Evolutionary conservation across 768 basidiomycete genomes (phyloP), one percentile per base, ranked within the genome.

Genomic region (Trametes cinnabarina): DNA sequence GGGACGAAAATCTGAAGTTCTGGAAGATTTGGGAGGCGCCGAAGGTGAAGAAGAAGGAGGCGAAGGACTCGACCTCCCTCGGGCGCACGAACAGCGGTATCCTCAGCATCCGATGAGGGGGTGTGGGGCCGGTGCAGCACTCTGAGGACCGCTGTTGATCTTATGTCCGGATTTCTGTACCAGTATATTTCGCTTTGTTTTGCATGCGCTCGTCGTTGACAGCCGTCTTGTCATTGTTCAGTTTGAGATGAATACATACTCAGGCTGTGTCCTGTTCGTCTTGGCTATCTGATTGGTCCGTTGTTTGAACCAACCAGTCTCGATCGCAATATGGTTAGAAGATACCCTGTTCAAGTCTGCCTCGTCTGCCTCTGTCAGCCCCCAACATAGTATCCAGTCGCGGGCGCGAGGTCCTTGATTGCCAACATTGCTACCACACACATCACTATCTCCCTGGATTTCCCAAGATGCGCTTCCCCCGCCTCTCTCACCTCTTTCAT

Each of bases 1-100:
- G 90, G 0, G 97, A 98, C 68, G 96, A 98, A 78, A 95, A 95
- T 67, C 77, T 98, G 66, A 98, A 98, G 77, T 96, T 96, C 74
- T 96, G 94, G 94, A 83, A 85, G 57, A 80, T 92, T 37, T 92
- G 90, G 90, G 90, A 91, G 47, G 71, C 79, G 40, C 77, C 74
- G 9, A 75, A 73, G 62, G 76, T 68, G 66, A 86, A 81, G 75
- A 84, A 82, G 74, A 77, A 78, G 41, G 74, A 76, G 40, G 72
- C 69, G 28, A 70, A 63, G 67, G 72, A 71, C 17, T 75, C 75
- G 19, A 46, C 61, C 20, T 32, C 55, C 39, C 61, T 57, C 66
- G 63, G 62, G 55, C 66, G 65, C 47, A 68, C 68, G 37, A 50
- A 57, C 42, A 65, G 61, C 26, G 61, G 63, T 19, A 69, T 69